A percentile compares a stretch with the other conserved stretches of the same genome.
Evolutionary conservation across 805 yeast species (phyloP).

Genomic region (Saccharomycopsis fibuligera): DNA sequence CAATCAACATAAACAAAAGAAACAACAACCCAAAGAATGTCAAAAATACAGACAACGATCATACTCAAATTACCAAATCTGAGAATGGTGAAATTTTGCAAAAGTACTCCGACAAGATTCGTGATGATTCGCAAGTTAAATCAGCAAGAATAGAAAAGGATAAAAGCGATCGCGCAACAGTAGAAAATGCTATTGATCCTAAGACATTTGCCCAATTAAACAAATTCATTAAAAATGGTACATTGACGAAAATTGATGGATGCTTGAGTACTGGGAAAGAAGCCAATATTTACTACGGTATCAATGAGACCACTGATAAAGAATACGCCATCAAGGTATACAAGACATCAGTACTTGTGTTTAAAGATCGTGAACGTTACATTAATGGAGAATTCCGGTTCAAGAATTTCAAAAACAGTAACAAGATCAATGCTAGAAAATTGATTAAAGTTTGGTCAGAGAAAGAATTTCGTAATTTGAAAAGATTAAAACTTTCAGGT

Average conservation of each 20-base stretch:
- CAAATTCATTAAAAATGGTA: conserved; percentile 76
- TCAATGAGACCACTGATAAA: conserved; percentile 34
- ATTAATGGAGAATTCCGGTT: conserved; percentile 95
- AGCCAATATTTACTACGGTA: conserved; percentile 94
- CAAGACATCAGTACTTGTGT: conserved; percentile 94
- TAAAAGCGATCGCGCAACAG: conserved; percentile 91
- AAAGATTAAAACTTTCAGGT: conserved; percentile 69
- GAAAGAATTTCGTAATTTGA: conserved; percentile 89
- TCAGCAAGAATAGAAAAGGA: conserved; percentile 64
- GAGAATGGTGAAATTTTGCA: conserved; percentile 44
- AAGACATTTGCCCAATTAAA: conserved; percentile 80
- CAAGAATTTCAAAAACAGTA: conserved; percentile 63
- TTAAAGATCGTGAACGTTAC: conserved; percentile 92
- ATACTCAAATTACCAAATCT: conserved; percentile 6
- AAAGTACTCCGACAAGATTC: conserved; percentile 60
- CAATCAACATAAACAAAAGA: too few relatives aligned
- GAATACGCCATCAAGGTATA: conserved; percentile 89
- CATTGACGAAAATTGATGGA: conserved; percentile 81
- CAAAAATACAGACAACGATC: too few relatives aligned
- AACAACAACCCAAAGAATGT: too few relatives aligned
- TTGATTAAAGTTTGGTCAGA: conserved; percentile 99
- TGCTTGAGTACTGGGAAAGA: conserved; percentile 96
- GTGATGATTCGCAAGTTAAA: conserved; percentile 50
- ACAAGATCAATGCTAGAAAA: conserved; percentile 87
- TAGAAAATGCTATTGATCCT: conserved; percentile 94